Evolutionary conservation across 1,139 yeast species (phyloP), one percentile per base, ranked within the genome.

Genomic region (Kurtzmaniella natalensis): DNA sequence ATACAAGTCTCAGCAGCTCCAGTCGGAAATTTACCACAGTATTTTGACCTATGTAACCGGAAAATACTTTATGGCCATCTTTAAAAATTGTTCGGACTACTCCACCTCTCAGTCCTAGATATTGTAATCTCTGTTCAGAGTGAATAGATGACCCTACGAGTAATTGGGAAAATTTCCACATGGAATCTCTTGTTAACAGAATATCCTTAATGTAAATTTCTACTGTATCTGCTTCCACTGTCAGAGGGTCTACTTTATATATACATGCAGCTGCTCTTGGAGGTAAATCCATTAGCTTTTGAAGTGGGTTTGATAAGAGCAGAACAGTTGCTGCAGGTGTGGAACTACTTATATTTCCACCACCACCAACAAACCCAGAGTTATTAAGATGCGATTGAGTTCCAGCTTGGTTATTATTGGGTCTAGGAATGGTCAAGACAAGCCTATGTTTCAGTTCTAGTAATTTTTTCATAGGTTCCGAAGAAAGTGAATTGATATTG

Each of bases 21-120:
- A 96, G 86, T 33, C 98, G 70, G 51, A 84, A 92, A 0, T 88
- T 85, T 14, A 92, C 64, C 44, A 81, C 81, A 4, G 98, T 89
- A 22, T 76, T 70, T 11, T 76, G 76, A 2, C 89, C 84, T 32
- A 92, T 67, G 48, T 79, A 86, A 0, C 71, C 76, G 5, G 79
- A 72, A 41, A 80, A 72, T n/a, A 69, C 61, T 42, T 74, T 76
- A 41, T 70, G 72, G 1, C 96, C 96, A 38, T 78, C 68, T 40
- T 78, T 72, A 54, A 82, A 89, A 10, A 89, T 74, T 27, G 76
- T 74, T 38, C 77, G 76, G 3, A 88, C 78, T 0, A 72, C 64
- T 0, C 87, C 81, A 25, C 71, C 34, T 73, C 81, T 32, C 73
- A 69, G 43, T 27, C 78, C 81, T 24, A 86, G 57, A 44, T 79